These are phyloP conservation scores for Sugiyamaella xylanicola DNA, from an alignment of 1,139 yeast genomes.

Conservation along the genomic window DNA sequence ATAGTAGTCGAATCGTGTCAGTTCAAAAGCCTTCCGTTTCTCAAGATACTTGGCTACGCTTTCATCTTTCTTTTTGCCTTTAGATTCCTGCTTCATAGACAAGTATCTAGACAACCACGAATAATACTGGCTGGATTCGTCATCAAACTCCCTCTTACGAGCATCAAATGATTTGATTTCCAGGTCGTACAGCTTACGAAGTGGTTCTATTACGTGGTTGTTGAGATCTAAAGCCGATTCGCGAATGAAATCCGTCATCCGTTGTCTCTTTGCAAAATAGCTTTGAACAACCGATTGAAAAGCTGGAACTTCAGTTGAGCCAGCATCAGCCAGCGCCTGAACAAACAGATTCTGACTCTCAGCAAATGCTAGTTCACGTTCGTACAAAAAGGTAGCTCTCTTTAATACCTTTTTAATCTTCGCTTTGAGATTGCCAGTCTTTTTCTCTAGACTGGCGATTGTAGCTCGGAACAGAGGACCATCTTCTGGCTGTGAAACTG, in stretches of 20 bases:
- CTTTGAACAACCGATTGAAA: conserved; percentile 40
- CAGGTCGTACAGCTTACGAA: conserved; percentile 46
- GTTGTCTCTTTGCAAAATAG: conserved; percentile 34
- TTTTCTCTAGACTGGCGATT: conserved; percentile 56
- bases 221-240: conserved; percentile 36
- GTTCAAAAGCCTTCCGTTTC: conserved; percentile 64
- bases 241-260: conserved; percentile 29
- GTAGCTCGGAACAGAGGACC: conserved; percentile 74
- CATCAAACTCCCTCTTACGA: conserved; percentile 63
- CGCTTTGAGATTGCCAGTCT: conserved; percentile 52
- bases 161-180: conserved; percentile 46
- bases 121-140: conserved; percentile 71
- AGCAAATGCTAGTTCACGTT: conserved; percentile 41
- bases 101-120: conserved; percentile 71
- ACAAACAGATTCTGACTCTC: conserved; percentile 43
- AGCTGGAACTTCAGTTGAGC: conserved; percentile 41
- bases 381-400: conserved; percentile 42
- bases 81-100: conserved; percentile 58
- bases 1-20: conserved; percentile 71
- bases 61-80: conserved; percentile 43
- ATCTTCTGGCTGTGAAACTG: conserved; percentile 54
- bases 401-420: conserved; percentile 48
- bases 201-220: conserved; percentile 45
- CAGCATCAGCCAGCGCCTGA: conserved; percentile 38
- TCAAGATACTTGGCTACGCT: conserved; percentile 63